Base-by-base conservation (phyloP, 257 asterid genomes). In the Thymus quinquecostatus region DNA sequence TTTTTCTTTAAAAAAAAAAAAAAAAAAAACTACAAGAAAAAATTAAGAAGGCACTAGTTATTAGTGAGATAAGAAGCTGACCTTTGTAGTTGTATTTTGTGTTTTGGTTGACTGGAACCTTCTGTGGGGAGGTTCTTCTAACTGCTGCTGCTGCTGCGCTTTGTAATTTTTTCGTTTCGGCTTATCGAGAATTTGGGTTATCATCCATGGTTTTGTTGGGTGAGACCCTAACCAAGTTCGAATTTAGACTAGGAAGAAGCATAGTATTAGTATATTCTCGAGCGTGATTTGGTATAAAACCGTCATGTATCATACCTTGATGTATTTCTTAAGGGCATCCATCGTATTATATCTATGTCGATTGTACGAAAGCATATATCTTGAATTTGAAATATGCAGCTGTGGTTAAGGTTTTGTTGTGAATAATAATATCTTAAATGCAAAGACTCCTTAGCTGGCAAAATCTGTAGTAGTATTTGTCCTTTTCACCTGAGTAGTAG, bases 171-270 rank as follows among this genome's bases (percentile, higher is more conserved):
- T 73, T 79, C 45, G 73, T 66, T 70, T 44, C 76, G 75, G 75
- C 36, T 73, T 77, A 68, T 73, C 13, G 58, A 78, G 84, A 47
- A 70, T 80, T 82, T 69, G 83, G 88, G 74, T 81, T 61, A 27
- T 71, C 66, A 79, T 79, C 95, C 84, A 74, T 80, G 33, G 83
- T 85, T 85, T 83, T 85, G 83, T 79, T 80, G 75, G 79, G 81
- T 56, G 84, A 62, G 71, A 74, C 80, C 92, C 89, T 21, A 76
- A 77, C 68, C 7, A 80, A 83, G 58, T 45, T 75, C 10, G 50
- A 69, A 83, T 44, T 38, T 64, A 72, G 60, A 43, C 66, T 50
- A 53, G 51, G 74, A 56, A 60, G 51, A 62, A 28, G 58, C 51
- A 48, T 58, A 60, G 57, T 61, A 63, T 58, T 60, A 75, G 69